Base-by-base conservation (phyloP, 345 rosid genomes). In the Dovyalis caffra region DNA sequence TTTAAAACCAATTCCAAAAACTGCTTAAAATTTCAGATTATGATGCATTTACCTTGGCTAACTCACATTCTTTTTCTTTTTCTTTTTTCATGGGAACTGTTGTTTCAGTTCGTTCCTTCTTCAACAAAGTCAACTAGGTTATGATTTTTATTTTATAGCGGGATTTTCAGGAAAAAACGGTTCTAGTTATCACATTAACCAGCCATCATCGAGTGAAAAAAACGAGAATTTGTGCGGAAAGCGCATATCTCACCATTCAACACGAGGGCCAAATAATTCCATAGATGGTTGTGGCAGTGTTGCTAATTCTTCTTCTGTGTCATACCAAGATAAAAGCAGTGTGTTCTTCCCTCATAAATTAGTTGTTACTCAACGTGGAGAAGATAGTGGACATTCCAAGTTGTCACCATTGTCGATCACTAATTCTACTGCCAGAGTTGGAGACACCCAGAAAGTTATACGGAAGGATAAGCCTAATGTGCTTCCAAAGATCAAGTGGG, bases 401-500 rank as follows among this genome's bases (percentile, higher is more conserved):
- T 45, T 29, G n/a, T 57, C 79, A 58, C 76, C 68, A 73, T 62
- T 58, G 49, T 51, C 40, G 71, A 63, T 66, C 70, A 37, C 74
- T 66, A 31, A 49, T 74, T 79, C 79, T 65, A 72, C 58, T 78
- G 69, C 65, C 58, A 70, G 68, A 75, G 73, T 23, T 34, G 77
- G 25, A 38, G 80, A 62, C 76, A 65, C 64, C 64, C 70, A 38
- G 68, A 76, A 67, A 65, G n/a, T 43, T 12, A 51, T 47, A 26
- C 78, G 11, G 58, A 74, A 70, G 38, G 79, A 77, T 64, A 81
- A 79, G 69, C 75, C 78, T 70, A 65, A 64, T 32, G 72, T 66
- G 37, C 72, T 81, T 77, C 87, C 83, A 33, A 90, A 86, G 69
- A 82, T 90, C 71, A 90, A 79, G 81, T 81, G 88, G 90, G 92